These are phyloP conservation scores for Saccharomyces hybrid DNA, from an alignment of 1,139 yeast genomes.

Conservation along the genomic window DNA sequence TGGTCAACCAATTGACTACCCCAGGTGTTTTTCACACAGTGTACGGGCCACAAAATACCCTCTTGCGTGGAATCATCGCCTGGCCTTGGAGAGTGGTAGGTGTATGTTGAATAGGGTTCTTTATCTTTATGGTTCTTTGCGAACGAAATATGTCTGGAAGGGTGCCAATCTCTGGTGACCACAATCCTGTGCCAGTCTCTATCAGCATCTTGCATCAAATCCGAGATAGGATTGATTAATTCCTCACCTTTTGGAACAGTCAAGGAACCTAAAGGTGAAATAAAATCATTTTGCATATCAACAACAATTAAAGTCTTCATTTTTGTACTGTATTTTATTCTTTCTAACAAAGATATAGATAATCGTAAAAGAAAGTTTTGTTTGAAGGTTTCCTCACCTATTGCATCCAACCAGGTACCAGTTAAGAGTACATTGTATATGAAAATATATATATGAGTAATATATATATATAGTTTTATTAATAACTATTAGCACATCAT, in stretches of 20 bases:
- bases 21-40: constrained; percentile 63
- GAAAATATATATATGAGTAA: neutral
- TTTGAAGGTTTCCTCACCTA: neutral
- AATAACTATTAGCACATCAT: neutral
- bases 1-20: constrained; percentile 62
- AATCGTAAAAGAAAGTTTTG: neutral
- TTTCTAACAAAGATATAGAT: neutral
- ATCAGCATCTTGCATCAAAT: constrained; percentile 31
- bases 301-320: constrained; percentile 56
- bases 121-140: constrained; percentile 54
- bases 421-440: neutral
- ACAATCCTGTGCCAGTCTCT: constrained; percentile 52
- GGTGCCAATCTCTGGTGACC: constrained; percentile 90
- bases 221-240: constrained; percentile 47
- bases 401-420: neutral
- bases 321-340: constrained; percentile 10
- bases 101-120: constrained; percentile 46
- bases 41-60: constrained; percentile 72
- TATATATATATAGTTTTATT: neutral
- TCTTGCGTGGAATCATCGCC: constrained; percentile 35
- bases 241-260: constrained; percentile 65
- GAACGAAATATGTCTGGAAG: constrained; percentile 68
- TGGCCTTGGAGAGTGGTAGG: constrained; percentile 48
- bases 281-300: constrained; percentile 81
- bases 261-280: constrained; percentile 68